Evolutionary conservation across 345 rosid species (phyloP), one percentile per base, ranked within the genome.

Genomic region (Eucalyptus fibrosa): DNA sequence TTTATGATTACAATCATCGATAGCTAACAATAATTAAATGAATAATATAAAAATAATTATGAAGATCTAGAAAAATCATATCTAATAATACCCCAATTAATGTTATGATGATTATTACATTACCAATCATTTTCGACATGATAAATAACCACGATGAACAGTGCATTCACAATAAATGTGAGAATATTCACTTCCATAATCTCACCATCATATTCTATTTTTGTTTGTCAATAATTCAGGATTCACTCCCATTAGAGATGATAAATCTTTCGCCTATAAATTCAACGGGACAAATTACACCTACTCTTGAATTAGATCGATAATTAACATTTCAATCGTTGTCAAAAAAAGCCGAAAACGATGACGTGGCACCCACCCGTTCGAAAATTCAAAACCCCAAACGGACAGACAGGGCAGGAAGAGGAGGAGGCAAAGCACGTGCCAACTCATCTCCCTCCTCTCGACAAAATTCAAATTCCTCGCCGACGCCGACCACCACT

Each of bases 81-180:
- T 8, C 15, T 3, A 19, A 21, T 21, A 37, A 40, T 11, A 37
- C 23, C 15, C 14, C 2, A 37, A 0, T 19, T 19, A 1, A 72
- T 19, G 15, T 3, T 72, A 40, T 2, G 5, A 0, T 3, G 1
- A 19, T 72, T 72, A 37, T 72, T 37, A 37, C 45, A 37, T 19
- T 37, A 72, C 45, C 1, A 72, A 72, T 37, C 2, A 37, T 34
- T 72, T 72, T 23, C 5, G 7, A 37, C 28, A 19, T 37, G 37
- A 34, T 69, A 32, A 34, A 32, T 34, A 23, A 55, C 60, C 1
- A 55, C 0, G 1, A 23, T 0, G 0, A 56, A 56, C 0, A 56
- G 7, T 56, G 62, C 62, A 56, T 9, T 24, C 28, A 23, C 30
- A 24, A 56, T 24, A 56, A 56, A 56, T 0, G 1, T 0, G 6